phyloP scores from a whole-genome alignment of 106 monocot species.

The Apostasia ramifera region DNA sequence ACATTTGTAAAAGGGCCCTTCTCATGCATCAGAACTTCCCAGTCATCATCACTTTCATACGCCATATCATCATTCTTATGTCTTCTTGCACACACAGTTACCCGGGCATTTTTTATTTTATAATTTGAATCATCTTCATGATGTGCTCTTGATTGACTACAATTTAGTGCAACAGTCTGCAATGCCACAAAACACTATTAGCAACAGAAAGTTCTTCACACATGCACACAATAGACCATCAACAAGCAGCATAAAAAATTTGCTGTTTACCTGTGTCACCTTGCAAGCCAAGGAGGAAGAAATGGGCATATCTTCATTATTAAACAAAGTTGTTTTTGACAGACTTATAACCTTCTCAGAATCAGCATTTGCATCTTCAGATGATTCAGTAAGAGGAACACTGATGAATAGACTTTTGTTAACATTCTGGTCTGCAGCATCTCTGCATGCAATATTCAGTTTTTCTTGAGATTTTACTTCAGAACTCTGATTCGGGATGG shows the following conservation, averaged over 20 bases:
- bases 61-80: slow-evolving; percentile 78
- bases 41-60: slow-evolving; percentile 91
- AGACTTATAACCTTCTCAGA: slow-evolving; percentile 3
- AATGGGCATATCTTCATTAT: slow-evolving; percentile 1
- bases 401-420: slow-evolving; percentile 1
- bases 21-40: slow-evolving; percentile 66
- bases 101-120: slow-evolving; percentile 21
- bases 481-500: slow-evolving; percentile 1
- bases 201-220: slow-evolving; percentile 5
- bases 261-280: background rate
- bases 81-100: slow-evolving; percentile 36
- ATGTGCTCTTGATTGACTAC: slow-evolving; percentile 9
- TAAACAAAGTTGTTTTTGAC: background rate
- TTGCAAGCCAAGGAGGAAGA: slow-evolving; percentile 4
- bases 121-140: slow-evolving; percentile 16
- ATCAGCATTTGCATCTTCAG: slow-evolving; percentile 15
- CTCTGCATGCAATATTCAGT: slow-evolving; percentile 6
- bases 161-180: background rate
- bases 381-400: slow-evolving; percentile 15
- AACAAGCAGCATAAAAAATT: slow-evolving; percentile 8
- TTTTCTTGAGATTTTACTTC: slow-evolving; percentile 2
- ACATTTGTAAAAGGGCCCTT: slow-evolving; percentile 37
- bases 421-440: slow-evolving; percentile 6
- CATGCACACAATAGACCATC: background rate
- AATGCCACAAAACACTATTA: slow-evolving; percentile 9